A percentile compares a stretch with the other conserved stretches of the same genome.
Evolutionary conservation across 495 filamentous ascomycete genomes (phyloP).

Genomic region (Cladorrhinum samala): DNA sequence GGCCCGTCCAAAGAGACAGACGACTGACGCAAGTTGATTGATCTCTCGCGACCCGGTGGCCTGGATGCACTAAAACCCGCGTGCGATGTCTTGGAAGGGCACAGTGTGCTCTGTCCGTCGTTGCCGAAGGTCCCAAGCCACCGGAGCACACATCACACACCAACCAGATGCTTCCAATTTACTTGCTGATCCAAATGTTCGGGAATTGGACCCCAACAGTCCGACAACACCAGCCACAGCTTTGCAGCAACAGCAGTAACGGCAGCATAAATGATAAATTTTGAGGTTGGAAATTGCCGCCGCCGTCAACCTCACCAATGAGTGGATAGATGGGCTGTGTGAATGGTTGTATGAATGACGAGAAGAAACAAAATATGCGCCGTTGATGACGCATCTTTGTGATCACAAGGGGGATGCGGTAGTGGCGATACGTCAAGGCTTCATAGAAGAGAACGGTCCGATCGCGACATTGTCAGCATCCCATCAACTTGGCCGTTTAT

Average conservation of each 20-base stretch:
- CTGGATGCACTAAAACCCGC: conserved; percentile 25
- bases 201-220: no score
- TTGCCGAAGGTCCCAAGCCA: conserved; percentile 5
- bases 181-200: no score
- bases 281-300: no score
- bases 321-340: no score
- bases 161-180: neutral
- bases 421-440: neutral
- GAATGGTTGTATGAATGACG: no score
- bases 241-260: no score
- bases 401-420: no score
- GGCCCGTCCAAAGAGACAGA: conserved; percentile 16
- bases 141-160: neutral
- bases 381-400: no score
- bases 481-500: neutral
- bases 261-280: no score
- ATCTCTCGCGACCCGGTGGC: conserved; percentile 19
- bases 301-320: no score
- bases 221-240: no score
- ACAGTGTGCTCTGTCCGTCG: conserved; percentile 13
- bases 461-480: neutral
- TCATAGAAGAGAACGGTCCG: neutral
- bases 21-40: conserved; percentile 12
- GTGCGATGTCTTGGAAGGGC: conserved; percentile 21
- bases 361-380: neutral